Base-by-base conservation (phyloP, 306 rosid species). In the Acacia melanoxylon region DNA sequence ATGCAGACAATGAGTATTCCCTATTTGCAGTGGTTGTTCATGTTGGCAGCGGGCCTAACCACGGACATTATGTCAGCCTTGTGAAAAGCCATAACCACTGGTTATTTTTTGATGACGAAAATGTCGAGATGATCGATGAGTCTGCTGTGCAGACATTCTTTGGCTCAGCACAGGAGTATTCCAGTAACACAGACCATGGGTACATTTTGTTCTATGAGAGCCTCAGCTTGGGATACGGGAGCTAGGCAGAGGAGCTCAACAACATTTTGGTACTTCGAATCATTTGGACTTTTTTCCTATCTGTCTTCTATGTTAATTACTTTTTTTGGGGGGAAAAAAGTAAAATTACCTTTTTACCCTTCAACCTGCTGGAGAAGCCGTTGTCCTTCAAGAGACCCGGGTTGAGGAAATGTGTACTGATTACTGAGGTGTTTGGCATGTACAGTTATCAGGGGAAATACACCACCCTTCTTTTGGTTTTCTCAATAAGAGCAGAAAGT, bases 11-110 rank as follows among this genome's bases (percentile, higher is more conserved):
- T 0, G 97, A 94, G 86, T 94, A 94, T 86, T 92, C 98, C 65
- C 89, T 94, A 31, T 92, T 94, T 86, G 98, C 98, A 1, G 97
- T 94, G 40, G 98, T 94, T 70, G 97, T 94, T 66, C 98, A 94
- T 77, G 97, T 94, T 40, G 98, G 98, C 17, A 92, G 91, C 77
- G 98, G 98, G 8, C 94, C 97, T 72, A 93, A 93, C 87, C 97
- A 93, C 35, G 97, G 97, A 44, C 97, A 93, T 84, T 93, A 93
- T 25, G 96, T 93, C 54, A 90, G 97, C 87, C 97, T 93, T 46
- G 97, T 93, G 88, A 94, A 94, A 89, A 94, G 97, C 91, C 98
- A 94, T 77, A 90, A 89, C 90, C 97, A 94, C 87, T 92, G 98
- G 98, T 74, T 94, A 82, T 92, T 90, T 90, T 92, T 94, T 79